Base-by-base conservation (phyloP, 1,284 basidiomycete species). In the Peniophora sp. region DNA sequence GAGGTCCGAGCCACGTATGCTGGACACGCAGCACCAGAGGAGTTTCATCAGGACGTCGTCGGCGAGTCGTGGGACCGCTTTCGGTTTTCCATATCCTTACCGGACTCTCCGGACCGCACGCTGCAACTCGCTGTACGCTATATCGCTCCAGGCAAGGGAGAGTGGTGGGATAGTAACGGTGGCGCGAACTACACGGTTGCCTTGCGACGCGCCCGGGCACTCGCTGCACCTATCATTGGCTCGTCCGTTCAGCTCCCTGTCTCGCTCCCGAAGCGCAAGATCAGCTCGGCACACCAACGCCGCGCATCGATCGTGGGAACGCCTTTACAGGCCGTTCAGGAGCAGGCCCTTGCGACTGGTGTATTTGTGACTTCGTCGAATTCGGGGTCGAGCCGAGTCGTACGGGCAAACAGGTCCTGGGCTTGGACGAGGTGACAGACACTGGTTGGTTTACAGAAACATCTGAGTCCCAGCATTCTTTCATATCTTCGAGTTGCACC, bases 141-240 rank as follows among this genome's bases (percentile, higher is more conserved):
- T n/a, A 24, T 16, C 20, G 44, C 22, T 5, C 10, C 19, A 3
- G 23, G 23, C 44, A 3, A n/a, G 22, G 44, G 44, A 10, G 44
- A 45, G n/a, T 45, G 44, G 44, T 45, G 44, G 44, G 44, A 45
- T 20, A 45, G 22, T n/a, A 45, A 45, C 23, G 14, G 23, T 14
- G 44, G 44, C 14, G 20, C 17, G 9, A 45, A 45, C 24, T 45
- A 45, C 22, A 23, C 17, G 20, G 23, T 25, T 3, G 20, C 19
- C 6, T 23, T 45, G 9, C 17, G 44, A n/a, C 44, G 19, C 14
- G 44, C 20, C 17, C 23, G 19, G 44, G 16, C 39, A 6, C 39
- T 41, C 16, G n/a, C 39, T 41, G 39, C 20, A 41, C 16, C 20
- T 6, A 6, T 22, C 20, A 25, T 16, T 16, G 22, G 44, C 12